Base-by-base conservation (phyloP, 345 rosid genomes). In the Fremontodendron californicum region DNA sequence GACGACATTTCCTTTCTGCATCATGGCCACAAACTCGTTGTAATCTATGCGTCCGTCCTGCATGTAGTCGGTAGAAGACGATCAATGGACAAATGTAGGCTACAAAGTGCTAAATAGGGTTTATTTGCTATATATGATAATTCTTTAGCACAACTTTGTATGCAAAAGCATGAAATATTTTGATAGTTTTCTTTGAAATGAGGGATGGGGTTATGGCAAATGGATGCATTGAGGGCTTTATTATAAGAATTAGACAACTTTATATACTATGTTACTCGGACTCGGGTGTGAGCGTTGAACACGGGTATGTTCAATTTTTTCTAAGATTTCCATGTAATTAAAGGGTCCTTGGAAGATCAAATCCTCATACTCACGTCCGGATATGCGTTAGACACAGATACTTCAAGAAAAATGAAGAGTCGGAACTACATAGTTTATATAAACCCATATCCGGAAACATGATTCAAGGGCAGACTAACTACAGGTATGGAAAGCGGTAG, bases 11-110 rank as follows among this genome's bases (percentile, higher is more conserved):
- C 92, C 90, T 70, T 86, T 87, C 82, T 87, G 93, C 97, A 92
- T 92, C 97, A 92, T 92, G 6, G 93, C 92, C 73, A 88, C 95
- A 45, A 92, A 92, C 84, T 92, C 94, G 25, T 86, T 89, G 86
- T 90, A 92, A 77, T 92, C 94, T 73, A 92, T 92, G 68, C 87
- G 78, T n/a, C 97, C 97, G n/a, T 92, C 95, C 95, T 92, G 90
- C 75, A 78, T 79, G 49, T 52, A 9, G 33, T 35, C 3, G 19
- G 61, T 25, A 18, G 35, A 52, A 60, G 65, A 43, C 23, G 2
- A 13, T 72, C 31, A 71, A 21, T 27, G 4, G 63, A 61, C 40
- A 61, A 13, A 31, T 27, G 13, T 1, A 29, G 19, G 3, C n/a
- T 4, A 60, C 35, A 29, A 60, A 29, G 65, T 60, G 65, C 66